These are phyloP conservation scores for Lavandula angustifolia DNA, from an alignment of 257 asterid genomes.

Conservation along the genomic window DNA sequence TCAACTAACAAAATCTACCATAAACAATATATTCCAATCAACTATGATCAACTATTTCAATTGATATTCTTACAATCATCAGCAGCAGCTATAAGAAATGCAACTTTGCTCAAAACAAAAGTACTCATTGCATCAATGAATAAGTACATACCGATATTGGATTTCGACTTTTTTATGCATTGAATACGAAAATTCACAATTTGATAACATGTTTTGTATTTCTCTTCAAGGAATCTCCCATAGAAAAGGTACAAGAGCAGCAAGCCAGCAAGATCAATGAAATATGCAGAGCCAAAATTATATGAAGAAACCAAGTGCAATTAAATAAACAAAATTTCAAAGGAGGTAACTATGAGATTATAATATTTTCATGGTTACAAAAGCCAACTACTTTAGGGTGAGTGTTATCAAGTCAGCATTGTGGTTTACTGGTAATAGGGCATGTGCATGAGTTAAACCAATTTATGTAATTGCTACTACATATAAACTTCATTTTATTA, in stretches of 20 bases:
- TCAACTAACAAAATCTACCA: neutral
- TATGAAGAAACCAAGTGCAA: neutral
- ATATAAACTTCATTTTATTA: neutral
- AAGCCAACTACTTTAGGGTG: too few species aligned
- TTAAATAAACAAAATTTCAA: too few species aligned
- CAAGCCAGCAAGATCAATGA: neutral
- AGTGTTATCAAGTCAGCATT: constrained; percentile 6
- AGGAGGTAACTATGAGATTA: too few species aligned
- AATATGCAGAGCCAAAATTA: neutral
- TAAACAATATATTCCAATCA: neutral
- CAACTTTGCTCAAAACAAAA: neutral
- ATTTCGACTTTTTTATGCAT: neutral
- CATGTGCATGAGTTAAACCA: constrained; percentile 24
- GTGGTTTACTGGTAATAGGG: constrained; percentile 19
- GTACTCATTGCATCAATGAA: neutral
- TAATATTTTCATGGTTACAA: too few species aligned
- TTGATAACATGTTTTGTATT: too few species aligned
- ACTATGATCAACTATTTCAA: neutral
- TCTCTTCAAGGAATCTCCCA: too few species aligned
- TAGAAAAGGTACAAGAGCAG: neutral
- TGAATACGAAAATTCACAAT: too few species aligned
- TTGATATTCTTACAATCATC: neutral
- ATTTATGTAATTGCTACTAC: constrained; percentile 3
- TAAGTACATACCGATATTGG: too few species aligned
- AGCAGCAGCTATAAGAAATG: neutral